Evolutionary conservation across 768 basidiomycete genomes (phyloP).

Genomic region (Boletus bicolor): DNA sequence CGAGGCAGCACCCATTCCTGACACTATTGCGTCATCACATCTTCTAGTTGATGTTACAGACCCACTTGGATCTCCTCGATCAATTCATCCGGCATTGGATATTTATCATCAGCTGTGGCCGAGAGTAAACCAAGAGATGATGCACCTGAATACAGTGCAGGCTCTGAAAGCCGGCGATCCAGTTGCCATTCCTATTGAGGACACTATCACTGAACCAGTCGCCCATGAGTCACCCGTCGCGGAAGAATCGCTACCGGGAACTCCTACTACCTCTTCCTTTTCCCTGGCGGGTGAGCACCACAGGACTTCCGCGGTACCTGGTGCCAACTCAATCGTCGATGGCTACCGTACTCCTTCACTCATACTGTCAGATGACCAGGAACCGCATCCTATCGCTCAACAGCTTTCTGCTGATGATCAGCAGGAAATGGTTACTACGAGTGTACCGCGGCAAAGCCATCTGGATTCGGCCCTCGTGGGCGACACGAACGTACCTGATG

Average conservation of each 20-base stretch:
- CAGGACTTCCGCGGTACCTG: constrained; percentile 3
- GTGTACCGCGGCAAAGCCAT: not conserved
- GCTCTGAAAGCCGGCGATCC: not conserved
- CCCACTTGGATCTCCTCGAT: constrained; percentile 4
- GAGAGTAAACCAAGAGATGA: constrained; percentile 36
- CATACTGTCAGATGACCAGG: constrained; percentile 1
- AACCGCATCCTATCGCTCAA: not conserved
- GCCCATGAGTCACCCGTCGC: constrained; percentile 28
- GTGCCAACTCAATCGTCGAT: constrained; percentile 30
- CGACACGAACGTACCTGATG: constrained; percentile 71
- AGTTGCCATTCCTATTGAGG: not conserved
- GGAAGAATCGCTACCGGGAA: constrained; percentile 29
- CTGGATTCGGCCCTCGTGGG: constrained; percentile 57
- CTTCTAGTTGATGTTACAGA: constrained; percentile 10
- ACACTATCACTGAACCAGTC: not conserved
- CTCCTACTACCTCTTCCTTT: constrained; percentile 17
- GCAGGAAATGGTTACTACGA: not conserved
- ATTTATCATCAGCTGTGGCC: constrained; percentile 33
- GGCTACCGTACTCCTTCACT: constrained; percentile 25
- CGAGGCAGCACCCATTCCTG: not conserved
- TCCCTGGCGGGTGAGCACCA: constrained; percentile 1
- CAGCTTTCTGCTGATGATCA: constrained; percentile 1
- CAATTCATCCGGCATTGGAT: constrained; percentile 14
- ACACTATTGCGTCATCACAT: constrained; percentile 1
- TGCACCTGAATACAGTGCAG: constrained; percentile 27